Evolutionary conservation across 768 basidiomycete species (phyloP).

Genomic region (Pleurotus tuber-regium): DNA sequence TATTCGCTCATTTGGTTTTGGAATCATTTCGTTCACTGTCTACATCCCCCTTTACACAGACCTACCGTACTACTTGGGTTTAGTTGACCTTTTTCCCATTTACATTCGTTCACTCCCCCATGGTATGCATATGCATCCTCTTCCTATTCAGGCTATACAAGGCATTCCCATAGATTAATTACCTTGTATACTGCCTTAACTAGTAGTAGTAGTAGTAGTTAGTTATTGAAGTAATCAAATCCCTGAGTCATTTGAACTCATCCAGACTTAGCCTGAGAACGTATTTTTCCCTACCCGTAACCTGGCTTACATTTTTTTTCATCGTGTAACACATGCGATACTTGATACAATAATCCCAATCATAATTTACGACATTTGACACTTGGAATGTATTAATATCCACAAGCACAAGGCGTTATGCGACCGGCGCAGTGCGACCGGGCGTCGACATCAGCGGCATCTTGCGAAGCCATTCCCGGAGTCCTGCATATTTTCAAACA

Average conservation of each 20-base stretch:
- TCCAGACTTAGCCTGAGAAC: no score
- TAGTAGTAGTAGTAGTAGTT: conserved; percentile 5
- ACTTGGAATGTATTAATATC: background rate
- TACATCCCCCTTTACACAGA: background rate
- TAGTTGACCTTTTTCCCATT: conserved; percentile 6
- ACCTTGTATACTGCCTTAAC: background rate
- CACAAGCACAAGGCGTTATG: background rate
- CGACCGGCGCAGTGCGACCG: background rate
- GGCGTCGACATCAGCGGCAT: no score
- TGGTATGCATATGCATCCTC: conserved; percentile 5
- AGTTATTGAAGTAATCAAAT: no score
- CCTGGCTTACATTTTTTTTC: no score
- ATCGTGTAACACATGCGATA: background rate
- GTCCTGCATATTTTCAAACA: no score
- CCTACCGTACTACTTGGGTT: conserved; percentile 7
- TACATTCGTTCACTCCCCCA: conserved; percentile 6
- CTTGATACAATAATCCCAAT: no score
- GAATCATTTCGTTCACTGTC: conserved; percentile 2
- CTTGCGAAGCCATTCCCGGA: no score
- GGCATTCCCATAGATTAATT: conserved; percentile 6
- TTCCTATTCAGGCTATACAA: conserved; percentile 1
- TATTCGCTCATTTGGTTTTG: conserved; percentile 4
- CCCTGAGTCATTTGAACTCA: no score
- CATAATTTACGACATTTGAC: no score
- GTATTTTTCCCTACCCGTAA: no score